Evolutionary conservation across 345 rosid species (phyloP).

Genomic region (Microthlaspi erraticum): DNA sequence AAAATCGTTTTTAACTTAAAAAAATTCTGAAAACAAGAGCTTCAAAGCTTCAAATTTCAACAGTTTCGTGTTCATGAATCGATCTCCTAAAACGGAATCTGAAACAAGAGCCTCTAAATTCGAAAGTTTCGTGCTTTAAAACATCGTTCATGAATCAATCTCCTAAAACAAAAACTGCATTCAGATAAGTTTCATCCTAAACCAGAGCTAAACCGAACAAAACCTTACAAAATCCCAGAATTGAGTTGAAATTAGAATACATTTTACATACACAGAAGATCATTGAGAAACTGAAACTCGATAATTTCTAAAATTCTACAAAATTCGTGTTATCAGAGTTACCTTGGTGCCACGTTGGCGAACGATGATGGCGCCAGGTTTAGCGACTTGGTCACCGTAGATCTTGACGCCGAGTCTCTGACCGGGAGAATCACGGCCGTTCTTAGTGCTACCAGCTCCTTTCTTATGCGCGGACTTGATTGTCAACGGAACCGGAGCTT

Average conservation of each 20-base stretch:
- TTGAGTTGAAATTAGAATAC: background rate
- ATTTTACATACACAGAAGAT: background rate
- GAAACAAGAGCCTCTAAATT: background rate
- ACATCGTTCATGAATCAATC: too few species aligned
- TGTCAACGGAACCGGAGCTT: constrained; percentile 58
- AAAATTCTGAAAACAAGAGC: constrained; percentile 3
- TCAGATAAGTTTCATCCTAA: too few species aligned
- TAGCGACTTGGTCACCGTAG: constrained; percentile 86
- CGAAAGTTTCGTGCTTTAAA: too few species aligned
- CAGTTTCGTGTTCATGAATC: background rate
- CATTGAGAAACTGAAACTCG: background rate
- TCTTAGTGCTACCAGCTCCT: constrained; percentile 99
- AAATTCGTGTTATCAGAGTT: background rate
- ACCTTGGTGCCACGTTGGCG: constrained; percentile 99
- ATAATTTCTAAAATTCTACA: background rate
- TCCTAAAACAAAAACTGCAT: too few species aligned
- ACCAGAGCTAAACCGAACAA: background rate
- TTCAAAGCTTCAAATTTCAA: background rate
- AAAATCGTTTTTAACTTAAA: background rate
- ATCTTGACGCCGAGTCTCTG: constrained; percentile 94
- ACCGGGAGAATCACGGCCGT: constrained; percentile 94
- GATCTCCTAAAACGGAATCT: background rate
- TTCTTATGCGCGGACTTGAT: constrained; percentile 94
- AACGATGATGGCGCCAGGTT: constrained; percentile 90
- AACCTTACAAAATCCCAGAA: background rate